Evolutionary conservation across 2,329 filamentous ascomycete genomes (phyloP), one percentile per base, ranked within the genome.

Genomic region (Talaromyces islandicus): DNA sequence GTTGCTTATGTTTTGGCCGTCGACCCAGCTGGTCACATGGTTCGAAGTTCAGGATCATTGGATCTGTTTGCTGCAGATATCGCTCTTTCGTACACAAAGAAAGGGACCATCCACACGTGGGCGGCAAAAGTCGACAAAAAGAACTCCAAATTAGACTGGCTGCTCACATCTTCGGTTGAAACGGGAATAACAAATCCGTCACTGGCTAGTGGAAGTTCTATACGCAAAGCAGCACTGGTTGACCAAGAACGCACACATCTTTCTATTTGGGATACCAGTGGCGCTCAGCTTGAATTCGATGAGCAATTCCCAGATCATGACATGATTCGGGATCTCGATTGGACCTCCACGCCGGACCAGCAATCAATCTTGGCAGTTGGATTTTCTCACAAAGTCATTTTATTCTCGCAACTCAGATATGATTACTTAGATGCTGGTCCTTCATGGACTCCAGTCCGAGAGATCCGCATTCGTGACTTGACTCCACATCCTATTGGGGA

Each of bases 291-390:
- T 6, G 92, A 97, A 72, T 92, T 90, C 69, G 84, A 90, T 63
- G 85, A 93, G 67, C 82, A 85, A 30, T 94, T 92, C 64, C 83
- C 88, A 64, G 81, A 82, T 12, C 83, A 88, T 62, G 89, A 94
- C 67, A 83, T 82, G 6, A 91, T 97, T 46, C 86, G 88, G 64
- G 92, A 96, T 72, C 83, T 97, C 12, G 92, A 96, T 72, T 97
- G 93, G 93, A 93, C 92, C 0, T 93, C 90, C 3, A 96, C 92
- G 0, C 91, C 91, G 0, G 91, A 96, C 71, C 87, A 86, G 54
- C 91, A 96, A 69, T 93, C 90, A 1, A 92, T 97, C 59, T 80
- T 97, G 21, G 91, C 92, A 0, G 90, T 97, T n/a, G 92, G 92
- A 0, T 96, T 96, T 69, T 88, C 88, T n/a, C 90, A 92, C 64